Conservation (phyloP, 2,329 filamentous ascomycete genomes). For the Rhexocercosporidium sp. region DNA sequence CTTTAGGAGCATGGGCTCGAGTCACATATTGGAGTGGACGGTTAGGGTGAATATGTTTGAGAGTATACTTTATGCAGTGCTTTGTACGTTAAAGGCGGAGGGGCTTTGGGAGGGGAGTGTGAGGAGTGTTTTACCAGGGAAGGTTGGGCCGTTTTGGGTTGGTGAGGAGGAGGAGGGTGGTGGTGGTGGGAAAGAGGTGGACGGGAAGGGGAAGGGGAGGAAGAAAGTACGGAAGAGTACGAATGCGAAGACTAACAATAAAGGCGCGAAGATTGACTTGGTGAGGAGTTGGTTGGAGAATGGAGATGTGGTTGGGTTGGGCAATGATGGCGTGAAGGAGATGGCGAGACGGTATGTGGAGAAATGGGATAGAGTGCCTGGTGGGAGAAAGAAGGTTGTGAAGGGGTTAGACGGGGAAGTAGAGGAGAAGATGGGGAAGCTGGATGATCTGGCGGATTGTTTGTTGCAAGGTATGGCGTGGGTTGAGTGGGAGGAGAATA, state of each 20-base stretch:
- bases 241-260: constrained; percentile 50
- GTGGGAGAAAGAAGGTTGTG: constrained; percentile 38
- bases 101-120: constrained; percentile 51
- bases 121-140: constrained; percentile 56
- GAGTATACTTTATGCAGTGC: constrained; percentile 76
- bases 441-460: constrained; percentile 84
- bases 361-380: constrained; percentile 39
- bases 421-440: constrained; percentile 54
- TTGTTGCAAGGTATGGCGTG: constrained; percentile 79
- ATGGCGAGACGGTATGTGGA: constrained; percentile 45
- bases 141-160: constrained; percentile 62
- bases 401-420: constrained; percentile 35
- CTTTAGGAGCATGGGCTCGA: constrained; percentile 65
- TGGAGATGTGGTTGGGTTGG: constrained; percentile 39
- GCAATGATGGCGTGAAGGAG: constrained; percentile 43
- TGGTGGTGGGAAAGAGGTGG: constrained; percentile 28
- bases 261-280: constrained; percentile 68
- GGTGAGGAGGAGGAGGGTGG: constrained; percentile 38
- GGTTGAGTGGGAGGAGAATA: constrained; percentile 75
- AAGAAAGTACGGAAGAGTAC: constrained; percentile 44
- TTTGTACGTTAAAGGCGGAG: constrained; percentile 59
- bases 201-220: constrained; percentile 38
- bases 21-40: constrained; percentile 80
- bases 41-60: constrained; percentile 82
- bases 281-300: constrained; percentile 58